A percentile compares a stretch with the other conserved stretches of the same genome.
Evolutionary conservation across 139 green algal genomes (phyloP).

Genomic region (Micractinium sp.): DNA sequence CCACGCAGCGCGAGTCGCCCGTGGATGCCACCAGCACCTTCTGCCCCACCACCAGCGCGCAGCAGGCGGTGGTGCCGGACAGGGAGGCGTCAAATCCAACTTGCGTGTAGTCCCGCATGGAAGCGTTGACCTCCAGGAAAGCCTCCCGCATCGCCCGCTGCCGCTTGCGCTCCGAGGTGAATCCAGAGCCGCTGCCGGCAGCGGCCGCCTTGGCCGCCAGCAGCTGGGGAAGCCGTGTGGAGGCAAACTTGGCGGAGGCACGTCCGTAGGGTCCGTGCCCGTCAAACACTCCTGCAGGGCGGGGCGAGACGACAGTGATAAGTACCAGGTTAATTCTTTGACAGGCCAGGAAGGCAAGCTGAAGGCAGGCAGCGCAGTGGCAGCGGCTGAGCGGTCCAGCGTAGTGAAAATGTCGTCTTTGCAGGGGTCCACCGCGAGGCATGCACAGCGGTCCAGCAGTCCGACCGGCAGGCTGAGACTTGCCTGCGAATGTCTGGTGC

Average conservation of each 20-base stretch:
- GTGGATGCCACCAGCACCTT: constrained; percentile 34
- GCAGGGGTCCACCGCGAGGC: too few species aligned
- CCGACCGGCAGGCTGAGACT: too few species aligned
- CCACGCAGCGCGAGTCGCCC: constrained; percentile 49
- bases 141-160: constrained; percentile 28
- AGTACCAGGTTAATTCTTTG: too few species aligned
- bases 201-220: constrained; percentile 22
- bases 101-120: constrained; percentile 13
- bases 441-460: too few species aligned
- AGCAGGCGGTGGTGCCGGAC: constrained; percentile 54
- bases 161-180: constrained; percentile 14
- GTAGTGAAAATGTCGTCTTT: too few species aligned
- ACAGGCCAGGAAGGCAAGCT: too few species aligned
- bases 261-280: constrained; percentile 55
- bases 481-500: constrained; percentile 43
- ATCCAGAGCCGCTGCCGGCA: neutral
- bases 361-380: too few species aligned
- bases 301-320: too few species aligned
- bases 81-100: constrained; percentile 39
- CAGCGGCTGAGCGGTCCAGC: too few species aligned
- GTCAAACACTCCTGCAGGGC: constrained; percentile 50
- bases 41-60: constrained; percentile 34
- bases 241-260: constrained; percentile 38
- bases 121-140: constrained; percentile 21
- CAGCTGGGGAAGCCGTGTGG: constrained; percentile 15